Base-by-base conservation (phyloP, 176 grass and related monocot species). In the Metroxylon sagu region DNA sequence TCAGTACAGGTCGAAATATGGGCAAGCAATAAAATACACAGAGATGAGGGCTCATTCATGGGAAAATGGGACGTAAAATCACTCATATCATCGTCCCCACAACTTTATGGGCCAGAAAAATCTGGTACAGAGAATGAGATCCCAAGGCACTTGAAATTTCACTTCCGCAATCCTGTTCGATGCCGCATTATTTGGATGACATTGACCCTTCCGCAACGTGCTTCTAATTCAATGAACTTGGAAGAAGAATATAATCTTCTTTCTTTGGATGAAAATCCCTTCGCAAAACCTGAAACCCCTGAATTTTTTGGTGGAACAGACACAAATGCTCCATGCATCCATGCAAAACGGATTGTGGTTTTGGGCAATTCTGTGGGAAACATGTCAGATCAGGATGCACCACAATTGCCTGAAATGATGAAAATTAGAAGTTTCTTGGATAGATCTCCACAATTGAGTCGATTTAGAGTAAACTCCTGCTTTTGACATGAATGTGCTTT, bases 11-110 rank as follows among this genome's bases (percentile, higher is more conserved):
- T 97, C 35, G 82, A 97, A 53, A 88, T 97, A 85, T 91, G 93
- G 93, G 93, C 84, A 21, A 88, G 93, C 74, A 92, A 97, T 80
- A 91, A 74, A 80, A 78, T 97, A 77, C 76, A 87, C 16, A 86
- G 72, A 72, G 87, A 92, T 19, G 71, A 92, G 58, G 76, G 78
- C 14, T 85, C 86, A 17, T 90, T 85, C 50, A 76, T 98, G 68
- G 93, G 93, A 79, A 92, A 85, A 54, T 98, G 93, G 93, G 79
- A 98, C 67, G 67, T 83, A 53, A 76, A 85, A 51, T 75, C 80
- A 54, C 74, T 85, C 50, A 50, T 88, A 65, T 64, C 71, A 71
- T 85, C 78, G 52, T 85, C 78, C 52, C 87, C 77, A 21, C 66
- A 88, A 60, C 77, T 92, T 76, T 59, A 29, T 80, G 93, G 93